phyloP scores from a whole-genome alignment of 345 rosid species.

The Microcos paniculata region DNA sequence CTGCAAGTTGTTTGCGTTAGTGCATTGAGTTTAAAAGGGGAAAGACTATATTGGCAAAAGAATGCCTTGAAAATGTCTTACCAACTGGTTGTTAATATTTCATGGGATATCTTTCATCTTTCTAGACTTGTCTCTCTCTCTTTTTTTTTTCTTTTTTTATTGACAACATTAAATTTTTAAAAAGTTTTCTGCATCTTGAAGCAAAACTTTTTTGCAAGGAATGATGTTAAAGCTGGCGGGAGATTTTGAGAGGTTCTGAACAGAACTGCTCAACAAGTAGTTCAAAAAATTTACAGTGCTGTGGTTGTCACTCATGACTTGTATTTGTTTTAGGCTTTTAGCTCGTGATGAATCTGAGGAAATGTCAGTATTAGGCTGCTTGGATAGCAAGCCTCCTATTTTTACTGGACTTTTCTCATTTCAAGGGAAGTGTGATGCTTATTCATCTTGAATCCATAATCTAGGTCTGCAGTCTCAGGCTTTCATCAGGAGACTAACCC shows the following conservation, averaged over 20 bases:
- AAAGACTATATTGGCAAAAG: background rate
- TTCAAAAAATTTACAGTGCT: background rate
- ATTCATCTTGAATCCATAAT: background rate
- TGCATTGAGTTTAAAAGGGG: conserved; percentile 19
- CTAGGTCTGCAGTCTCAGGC: background rate
- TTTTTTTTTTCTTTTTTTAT: no score
- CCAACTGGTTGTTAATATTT: conserved; percentile 41
- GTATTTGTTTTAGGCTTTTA: background rate
- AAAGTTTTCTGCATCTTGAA: conserved; percentile 40
- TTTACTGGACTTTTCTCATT: background rate
- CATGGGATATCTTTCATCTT: conserved; percentile 19
- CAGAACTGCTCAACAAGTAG: conserved; percentile 33
- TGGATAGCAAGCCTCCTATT: background rate
- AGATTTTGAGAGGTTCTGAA: conserved; percentile 24
- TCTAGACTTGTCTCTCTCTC: background rate
- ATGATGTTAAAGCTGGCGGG: conserved; percentile 28
- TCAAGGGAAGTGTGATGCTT: background rate
- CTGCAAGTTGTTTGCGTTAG: background rate
- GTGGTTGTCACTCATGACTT: background rate
- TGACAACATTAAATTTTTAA: background rate
- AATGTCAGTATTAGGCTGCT: background rate
- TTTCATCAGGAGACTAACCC: background rate
- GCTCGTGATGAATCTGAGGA: conserved; percentile 9
- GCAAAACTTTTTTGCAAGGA: conserved; percentile 32
- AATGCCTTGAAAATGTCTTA: conserved; percentile 35